These are phyloP conservation scores for Xylaria sp. DNA, from an alignment of 2,329 filamentous ascomycete species.

Conservation along the genomic window DNA sequence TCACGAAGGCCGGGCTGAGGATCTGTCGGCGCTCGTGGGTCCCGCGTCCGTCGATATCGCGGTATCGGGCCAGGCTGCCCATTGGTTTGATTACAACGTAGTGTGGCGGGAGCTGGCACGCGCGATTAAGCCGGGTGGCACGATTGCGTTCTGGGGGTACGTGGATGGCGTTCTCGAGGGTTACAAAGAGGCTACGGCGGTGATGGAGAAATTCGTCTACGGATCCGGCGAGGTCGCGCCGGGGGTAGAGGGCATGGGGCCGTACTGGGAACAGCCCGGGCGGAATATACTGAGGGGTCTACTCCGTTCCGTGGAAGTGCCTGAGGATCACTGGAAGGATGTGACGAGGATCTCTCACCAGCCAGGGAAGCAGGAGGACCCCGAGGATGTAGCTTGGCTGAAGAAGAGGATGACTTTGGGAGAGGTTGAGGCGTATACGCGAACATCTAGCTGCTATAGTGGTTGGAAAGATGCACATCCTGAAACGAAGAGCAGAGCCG, in stretches of 20 bases:
- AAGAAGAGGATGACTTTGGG: constrained; percentile 64
- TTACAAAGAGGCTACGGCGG: constrained; percentile 59
- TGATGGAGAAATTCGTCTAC: constrained; percentile 68
- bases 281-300: constrained; percentile 63
- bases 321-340: constrained; percentile 61
- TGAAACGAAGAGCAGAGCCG: constrained; percentile 57
- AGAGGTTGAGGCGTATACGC: constrained; percentile 68
- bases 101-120: constrained; percentile 66
- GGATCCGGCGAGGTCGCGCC: constrained; percentile 56
- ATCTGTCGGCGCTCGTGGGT: constrained; percentile 58
- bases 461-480: constrained; percentile 68
- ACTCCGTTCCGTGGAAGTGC: constrained; percentile 62
- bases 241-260: constrained; percentile 61
- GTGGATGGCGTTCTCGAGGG: constrained; percentile 70
- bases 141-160: constrained; percentile 73
- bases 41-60: constrained; percentile 63
- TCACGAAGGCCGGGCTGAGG: constrained; percentile 62
- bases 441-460: constrained; percentile 69
- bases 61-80: constrained; percentile 66
- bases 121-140: constrained; percentile 64
- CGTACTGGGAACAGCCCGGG: constrained; percentile 71
- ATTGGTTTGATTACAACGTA: constrained; percentile 71
- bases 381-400: constrained; percentile 59
- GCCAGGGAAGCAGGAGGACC: constrained; percentile 57
- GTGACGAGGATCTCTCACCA: constrained; percentile 67